Percentiles rank a stretch among this genome's conserved stretches.
Conservation (phyloP, 2,329 filamentous ascomycete genomes). For the Penicillium sp. region DNA sequence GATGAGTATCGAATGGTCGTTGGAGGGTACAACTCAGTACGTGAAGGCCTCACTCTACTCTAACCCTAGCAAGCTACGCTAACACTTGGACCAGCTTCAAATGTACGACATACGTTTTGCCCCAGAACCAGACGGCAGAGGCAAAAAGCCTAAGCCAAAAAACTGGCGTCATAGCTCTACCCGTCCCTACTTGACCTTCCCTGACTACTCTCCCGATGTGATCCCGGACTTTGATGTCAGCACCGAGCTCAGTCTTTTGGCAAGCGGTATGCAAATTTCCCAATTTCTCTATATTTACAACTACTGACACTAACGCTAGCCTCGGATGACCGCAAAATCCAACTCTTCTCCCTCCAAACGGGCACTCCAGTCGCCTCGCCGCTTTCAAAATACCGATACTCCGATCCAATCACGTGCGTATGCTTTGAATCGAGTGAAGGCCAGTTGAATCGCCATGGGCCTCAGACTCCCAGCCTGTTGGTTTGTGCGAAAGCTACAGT, state of each 20-base stretch:
- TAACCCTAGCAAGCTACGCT: background rate
- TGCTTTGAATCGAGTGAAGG: slow-evolving; percentile 34
- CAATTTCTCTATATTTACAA: background rate
- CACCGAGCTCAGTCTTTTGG: slow-evolving; percentile 37
- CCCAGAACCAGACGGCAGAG: slow-evolving; percentile 23
- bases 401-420: slow-evolving; percentile 26
- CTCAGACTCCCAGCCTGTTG: slow-evolving; percentile 35
- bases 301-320: slow-evolving; percentile 19
- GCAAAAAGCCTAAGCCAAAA: slow-evolving; percentile 29
- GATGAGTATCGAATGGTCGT: slow-evolving; percentile 38
- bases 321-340: slow-evolving; percentile 33
- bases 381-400: slow-evolving; percentile 25
- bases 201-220: slow-evolving; percentile 27
- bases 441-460: slow-evolving; percentile 17
- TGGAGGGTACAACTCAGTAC: slow-evolving; percentile 32
- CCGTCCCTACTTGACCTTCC: slow-evolving; percentile 37
- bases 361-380: slow-evolving; percentile 34
- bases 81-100: slow-evolving; percentile 28
- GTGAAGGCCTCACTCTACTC: slow-evolving; percentile 2
- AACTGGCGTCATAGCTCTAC: slow-evolving; percentile 28
- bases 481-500: slow-evolving; percentile 32
- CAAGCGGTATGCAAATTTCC: slow-evolving; percentile 31
- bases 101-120: slow-evolving; percentile 44
- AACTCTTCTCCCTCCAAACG: slow-evolving; percentile 39
- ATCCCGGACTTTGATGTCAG: slow-evolving; percentile 39